Evolutionary conservation across 768 basidiomycete species (phyloP).

Genomic region (Suillus subalutaceus): DNA sequence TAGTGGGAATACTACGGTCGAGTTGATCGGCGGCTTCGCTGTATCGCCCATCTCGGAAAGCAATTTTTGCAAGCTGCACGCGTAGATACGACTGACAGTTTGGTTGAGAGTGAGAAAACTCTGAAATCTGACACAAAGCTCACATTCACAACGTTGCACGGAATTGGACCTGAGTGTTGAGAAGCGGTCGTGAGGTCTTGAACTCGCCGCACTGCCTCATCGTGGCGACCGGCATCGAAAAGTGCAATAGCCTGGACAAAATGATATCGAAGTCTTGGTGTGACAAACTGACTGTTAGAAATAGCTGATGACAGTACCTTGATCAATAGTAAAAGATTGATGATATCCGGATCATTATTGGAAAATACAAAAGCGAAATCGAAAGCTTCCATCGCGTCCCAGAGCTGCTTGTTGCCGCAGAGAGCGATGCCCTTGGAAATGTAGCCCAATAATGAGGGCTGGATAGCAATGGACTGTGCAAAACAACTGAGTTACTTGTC

Average conservation of each 20-base stretch:
- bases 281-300: not conserved
- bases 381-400: not conserved
- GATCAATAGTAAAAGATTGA: constrained; percentile 3
- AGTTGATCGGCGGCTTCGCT: constrained; percentile 1
- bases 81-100: not conserved
- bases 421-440: not conserved
- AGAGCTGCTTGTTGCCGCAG: not conserved
- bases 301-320: not conserved
- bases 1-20: not conserved
- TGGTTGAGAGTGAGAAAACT: not conserved
- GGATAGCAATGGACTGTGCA: not conserved
- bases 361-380: not conserved
- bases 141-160: not conserved
- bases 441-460: constrained; percentile 1
- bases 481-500: not conserved
- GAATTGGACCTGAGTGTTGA: not conserved
- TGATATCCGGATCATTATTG: not conserved
- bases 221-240: not conserved
- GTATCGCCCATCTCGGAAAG: not conserved
- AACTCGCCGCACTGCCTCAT: constrained; percentile 2
- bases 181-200: not conserved
- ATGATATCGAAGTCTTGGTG: not conserved
- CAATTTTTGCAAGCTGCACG: not conserved
- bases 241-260: constrained; percentile 2
- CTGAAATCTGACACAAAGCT: not conserved